phyloP scores from a whole-genome alignment of 2,329 filamentous ascomycete genomes.

The Penicillium sp. region DNA sequence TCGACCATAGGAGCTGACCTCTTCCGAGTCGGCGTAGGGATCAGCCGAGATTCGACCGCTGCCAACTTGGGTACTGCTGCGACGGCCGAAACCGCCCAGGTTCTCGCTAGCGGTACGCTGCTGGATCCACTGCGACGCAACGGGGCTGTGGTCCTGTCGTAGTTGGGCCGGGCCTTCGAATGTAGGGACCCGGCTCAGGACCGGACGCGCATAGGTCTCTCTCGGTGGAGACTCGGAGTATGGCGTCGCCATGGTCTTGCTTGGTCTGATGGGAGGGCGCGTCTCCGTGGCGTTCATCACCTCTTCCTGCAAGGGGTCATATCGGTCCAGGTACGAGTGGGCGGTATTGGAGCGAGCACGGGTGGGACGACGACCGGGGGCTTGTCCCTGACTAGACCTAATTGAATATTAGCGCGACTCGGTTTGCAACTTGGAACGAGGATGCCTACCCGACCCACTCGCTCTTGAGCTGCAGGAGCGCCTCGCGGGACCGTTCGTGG shows the following conservation, averaged over 20 bases:
- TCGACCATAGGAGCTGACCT: constrained; percentile 51
- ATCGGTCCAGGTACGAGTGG: constrained; percentile 63
- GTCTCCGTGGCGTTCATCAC: constrained; percentile 49
- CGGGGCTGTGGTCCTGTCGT: constrained; percentile 56
- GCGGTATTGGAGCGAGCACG: constrained; percentile 66
- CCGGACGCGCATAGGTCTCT: constrained; percentile 50
- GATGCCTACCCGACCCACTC: constrained; percentile 65
- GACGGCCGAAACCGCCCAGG: constrained; percentile 44
- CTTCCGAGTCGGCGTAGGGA: constrained; percentile 54
- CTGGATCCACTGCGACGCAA: constrained; percentile 47
- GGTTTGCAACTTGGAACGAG: background rate
- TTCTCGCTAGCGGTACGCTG: constrained; percentile 58
- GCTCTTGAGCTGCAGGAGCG: constrained; percentile 69
- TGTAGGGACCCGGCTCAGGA: constrained; percentile 55
- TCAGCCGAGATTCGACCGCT: constrained; percentile 44
- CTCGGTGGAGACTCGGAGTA: constrained; percentile 39
- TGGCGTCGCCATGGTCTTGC: constrained; percentile 39
- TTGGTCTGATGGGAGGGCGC: constrained; percentile 57
- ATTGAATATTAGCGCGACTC: constrained; percentile 15
- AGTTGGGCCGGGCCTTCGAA: constrained; percentile 60
- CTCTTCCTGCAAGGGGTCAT: constrained; percentile 60
- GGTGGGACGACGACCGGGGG: constrained; percentile 42
- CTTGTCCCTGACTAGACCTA: constrained; percentile 24
- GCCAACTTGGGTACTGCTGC: constrained; percentile 51
- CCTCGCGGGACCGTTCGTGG: constrained; percentile 86